Base-by-base conservation (phyloP, 164 flowering plant genomes). In the Akebia trifoliata region DNA sequence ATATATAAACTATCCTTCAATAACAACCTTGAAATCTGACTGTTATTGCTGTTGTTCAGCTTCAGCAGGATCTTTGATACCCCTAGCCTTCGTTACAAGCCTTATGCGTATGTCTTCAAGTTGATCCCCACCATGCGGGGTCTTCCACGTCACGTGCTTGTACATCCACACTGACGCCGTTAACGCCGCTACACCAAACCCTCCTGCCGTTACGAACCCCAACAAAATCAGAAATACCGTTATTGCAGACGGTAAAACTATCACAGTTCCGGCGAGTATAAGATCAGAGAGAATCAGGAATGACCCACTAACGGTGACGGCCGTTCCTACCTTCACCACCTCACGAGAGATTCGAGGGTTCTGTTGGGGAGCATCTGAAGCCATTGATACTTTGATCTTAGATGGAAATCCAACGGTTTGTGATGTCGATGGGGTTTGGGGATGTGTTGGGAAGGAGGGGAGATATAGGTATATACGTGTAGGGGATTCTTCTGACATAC, bases 181-280 rank as follows among this genome's bases (percentile, higher is more conserved):
- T 8, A 69, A 20, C 25, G 68, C 68, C 4, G 72, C 68, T 1
- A 65, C 40, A 1, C 61, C 72, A 1, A 72, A 47, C 26, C 59
- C 62, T 0, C 72, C 67, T 0, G 76, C 57, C 10, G 60, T 34
- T 39, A 69, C 18, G 34, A 72, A 72, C 49, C 72, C 70, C 15
- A 54, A 25, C 3, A 44, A 22, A 39, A 62, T n/a, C 40, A 72
- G 58, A 20, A 43, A 49, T 20, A 61, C 22, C 6, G 69, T 56
- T 20, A 65, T 43, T 17, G 40, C 67, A 2, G 76, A 70, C 4
- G 70, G 72, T 6, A 72, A 55, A 1, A 72, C 66, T 6, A 72
- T 54, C 11, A 72, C 62, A 6, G 72, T 72, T 3, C 53, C 72
- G 1, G 64, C 59, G 2, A 68, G 55, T 4, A 58, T 57, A 46